phyloP scores from a whole-genome alignment of 2,329 filamentous ascomycete genomes.

The Akanthomyces lecanii region DNA sequence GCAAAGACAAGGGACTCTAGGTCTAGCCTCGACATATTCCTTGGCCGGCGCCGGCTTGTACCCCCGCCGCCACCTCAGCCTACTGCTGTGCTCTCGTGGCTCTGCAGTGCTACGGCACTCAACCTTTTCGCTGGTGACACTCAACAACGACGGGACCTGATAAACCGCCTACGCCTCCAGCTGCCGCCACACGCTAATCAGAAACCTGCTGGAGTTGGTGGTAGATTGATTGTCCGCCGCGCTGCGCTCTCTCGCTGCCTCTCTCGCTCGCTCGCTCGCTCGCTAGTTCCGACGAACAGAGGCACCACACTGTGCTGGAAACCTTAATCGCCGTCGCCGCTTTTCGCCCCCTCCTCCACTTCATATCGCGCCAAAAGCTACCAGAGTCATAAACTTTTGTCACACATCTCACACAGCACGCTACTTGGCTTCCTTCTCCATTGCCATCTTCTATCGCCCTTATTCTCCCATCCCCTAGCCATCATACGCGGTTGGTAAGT shows the following conservation, averaged over 20 bases:
- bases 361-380: conserved; percentile 15
- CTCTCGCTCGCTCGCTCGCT: not conserved
- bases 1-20: not conserved
- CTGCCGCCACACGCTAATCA: not conserved
- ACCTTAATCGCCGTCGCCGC: conserved; percentile 18
- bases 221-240: not conserved
- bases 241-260: not conserved
- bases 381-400: conserved; percentile 14
- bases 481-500: not conserved
- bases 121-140: conserved; percentile 6
- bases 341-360: conserved; percentile 17
- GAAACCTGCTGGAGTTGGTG: not conserved
- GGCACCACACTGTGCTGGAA: conserved; percentile 5
- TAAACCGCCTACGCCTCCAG: not conserved
- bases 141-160: not conserved
- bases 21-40: not conserved
- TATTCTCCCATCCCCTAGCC: not conserved
- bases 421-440: conserved; percentile 9
- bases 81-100: not conserved
- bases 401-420: conserved; percentile 16
- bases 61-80: conserved; percentile 16
- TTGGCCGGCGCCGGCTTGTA: not conserved
- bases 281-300: conserved; percentile 7
- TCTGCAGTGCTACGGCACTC: conserved; percentile 8
- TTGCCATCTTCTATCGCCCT: conserved; percentile 4